Percentiles rank a stretch among this genome's conserved stretches.
phyloP scores from a whole-genome alignment of 257 asterid genomes.

The Mentha longifolia region DNA sequence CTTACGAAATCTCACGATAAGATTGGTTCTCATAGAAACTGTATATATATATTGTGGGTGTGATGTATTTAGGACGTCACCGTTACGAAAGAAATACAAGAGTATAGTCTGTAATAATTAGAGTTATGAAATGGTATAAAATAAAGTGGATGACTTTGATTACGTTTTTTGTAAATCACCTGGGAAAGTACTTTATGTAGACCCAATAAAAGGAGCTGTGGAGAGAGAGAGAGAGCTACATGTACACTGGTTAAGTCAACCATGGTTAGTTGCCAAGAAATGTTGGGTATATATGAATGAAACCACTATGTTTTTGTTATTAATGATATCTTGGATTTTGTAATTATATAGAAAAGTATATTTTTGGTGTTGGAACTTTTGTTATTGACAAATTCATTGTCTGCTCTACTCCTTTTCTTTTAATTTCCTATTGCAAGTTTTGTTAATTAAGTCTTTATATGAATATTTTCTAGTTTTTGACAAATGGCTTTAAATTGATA shows the following conservation, averaged over 20 bases:
- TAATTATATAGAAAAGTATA: neutral
- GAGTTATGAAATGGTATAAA: neutral
- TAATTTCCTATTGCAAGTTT: neutral
- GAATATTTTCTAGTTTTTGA: too few species aligned
- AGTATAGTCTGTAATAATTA: conserved; percentile 3
- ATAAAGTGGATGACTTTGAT: conserved; percentile 9
- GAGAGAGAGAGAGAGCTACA: neutral
- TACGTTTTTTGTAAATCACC: conserved; percentile 21
- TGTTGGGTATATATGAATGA: neutral
- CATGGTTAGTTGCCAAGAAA: conserved; percentile 19
- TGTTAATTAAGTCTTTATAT: too few species aligned
- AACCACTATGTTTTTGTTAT: neutral
- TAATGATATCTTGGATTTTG: neutral
- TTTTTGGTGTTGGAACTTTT: neutral
- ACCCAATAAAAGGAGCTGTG: conserved; percentile 14
- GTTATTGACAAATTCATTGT: neutral
- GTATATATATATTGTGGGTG: conserved; percentile 13
- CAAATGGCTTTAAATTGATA: too few species aligned
- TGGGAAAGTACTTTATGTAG: conserved; percentile 30
- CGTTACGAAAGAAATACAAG: conserved; percentile 14
- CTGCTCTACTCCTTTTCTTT: neutral
- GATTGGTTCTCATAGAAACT: too few species aligned
- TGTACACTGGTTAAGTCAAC: conserved; percentile 9
- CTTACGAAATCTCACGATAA: too few species aligned
- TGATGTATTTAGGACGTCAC: conserved; percentile 42